These are phyloP conservation scores for Kandelia obovata DNA, from an alignment of 345 rosid species.

Conservation along the genomic window DNA sequence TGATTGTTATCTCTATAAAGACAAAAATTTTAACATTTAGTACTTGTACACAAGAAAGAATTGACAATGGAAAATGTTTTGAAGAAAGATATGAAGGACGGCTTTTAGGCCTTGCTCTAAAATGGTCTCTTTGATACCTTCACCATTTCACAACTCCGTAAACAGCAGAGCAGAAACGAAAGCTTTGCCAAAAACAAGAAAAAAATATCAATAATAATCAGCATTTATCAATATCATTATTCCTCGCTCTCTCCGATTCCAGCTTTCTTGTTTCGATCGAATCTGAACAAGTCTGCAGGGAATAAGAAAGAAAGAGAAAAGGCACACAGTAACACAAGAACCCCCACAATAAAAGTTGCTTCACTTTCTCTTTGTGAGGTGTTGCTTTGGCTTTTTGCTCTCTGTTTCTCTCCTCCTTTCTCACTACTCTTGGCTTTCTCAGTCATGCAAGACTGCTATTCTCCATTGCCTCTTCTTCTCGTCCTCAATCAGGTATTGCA, in stretches of 20 bases:
- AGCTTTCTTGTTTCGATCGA: conserved; percentile 44
- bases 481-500: conserved; percentile 43
- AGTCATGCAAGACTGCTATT: conserved; percentile 27
- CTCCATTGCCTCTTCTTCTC: conserved; percentile 27
- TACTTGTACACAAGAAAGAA: too few relatives aligned
- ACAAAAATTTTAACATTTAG: too few relatives aligned
- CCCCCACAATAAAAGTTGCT: conserved; percentile 27
- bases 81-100: conserved; percentile 5
- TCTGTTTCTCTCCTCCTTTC: not conserved
- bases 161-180: conserved; percentile 10
- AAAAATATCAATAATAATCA: conserved; percentile 10
- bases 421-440: not conserved
- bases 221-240: conserved; percentile 18
- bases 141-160: conserved; percentile 21
- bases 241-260: not conserved
- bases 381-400: conserved; percentile 1
- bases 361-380: conserved; percentile 22
- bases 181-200: conserved; percentile 1
- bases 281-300: conserved; percentile 35
- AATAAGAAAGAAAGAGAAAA: not conserved
- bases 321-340: not conserved
- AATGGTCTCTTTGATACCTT: not conserved
- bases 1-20: too few relatives aligned
- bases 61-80: too few relatives aligned
- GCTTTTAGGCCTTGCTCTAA: not conserved